Conservation (phyloP, 2,329 filamentous ascomycete species). For the Aspergillus uvarum region DNA sequence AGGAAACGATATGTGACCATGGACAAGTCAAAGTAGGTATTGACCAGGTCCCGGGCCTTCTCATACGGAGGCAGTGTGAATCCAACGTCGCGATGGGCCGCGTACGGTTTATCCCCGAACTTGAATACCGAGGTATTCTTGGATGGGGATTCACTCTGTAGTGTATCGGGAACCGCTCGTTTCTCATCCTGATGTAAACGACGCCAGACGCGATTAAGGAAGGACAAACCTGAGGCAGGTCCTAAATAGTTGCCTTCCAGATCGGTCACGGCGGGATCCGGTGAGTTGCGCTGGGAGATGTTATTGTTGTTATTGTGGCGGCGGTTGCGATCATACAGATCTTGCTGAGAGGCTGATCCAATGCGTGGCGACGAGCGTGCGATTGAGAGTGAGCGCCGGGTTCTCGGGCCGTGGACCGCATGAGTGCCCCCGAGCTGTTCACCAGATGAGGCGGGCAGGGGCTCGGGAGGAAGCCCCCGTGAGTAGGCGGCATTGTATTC, state of each 20-base stretch:
- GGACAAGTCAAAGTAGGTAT: slow-evolving; percentile 60
- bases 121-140: slow-evolving; percentile 49
- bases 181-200: slow-evolving; percentile 58
- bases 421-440: slow-evolving; percentile 7
- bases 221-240: slow-evolving; percentile 52
- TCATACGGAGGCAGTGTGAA: slow-evolving; percentile 43
- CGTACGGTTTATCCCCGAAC: slow-evolving; percentile 54
- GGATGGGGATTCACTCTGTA: slow-evolving; percentile 30
- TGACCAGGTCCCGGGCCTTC: slow-evolving; percentile 47
- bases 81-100: slow-evolving; percentile 32
- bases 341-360: slow-evolving; percentile 2
- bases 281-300: slow-evolving; percentile 39
- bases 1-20: slow-evolving; percentile 61
- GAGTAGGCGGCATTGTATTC: slow-evolving; percentile 41
- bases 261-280: slow-evolving; percentile 49
- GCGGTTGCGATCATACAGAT: slow-evolving; percentile 11
- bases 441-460: slow-evolving; percentile 24
- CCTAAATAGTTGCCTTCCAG: slow-evolving; percentile 58
- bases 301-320: neutral
- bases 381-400: slow-evolving; percentile 6
- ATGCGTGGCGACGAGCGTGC: slow-evolving; percentile 5
- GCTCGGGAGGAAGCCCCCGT: slow-evolving; percentile 37
- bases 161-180: slow-evolving; percentile 30
- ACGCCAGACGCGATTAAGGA: slow-evolving; percentile 68
- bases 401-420: slow-evolving; percentile 1